Base-by-base conservation (phyloP, 2,329 filamentous ascomycete species). In the Cadophora luteo-olivacea region DNA sequence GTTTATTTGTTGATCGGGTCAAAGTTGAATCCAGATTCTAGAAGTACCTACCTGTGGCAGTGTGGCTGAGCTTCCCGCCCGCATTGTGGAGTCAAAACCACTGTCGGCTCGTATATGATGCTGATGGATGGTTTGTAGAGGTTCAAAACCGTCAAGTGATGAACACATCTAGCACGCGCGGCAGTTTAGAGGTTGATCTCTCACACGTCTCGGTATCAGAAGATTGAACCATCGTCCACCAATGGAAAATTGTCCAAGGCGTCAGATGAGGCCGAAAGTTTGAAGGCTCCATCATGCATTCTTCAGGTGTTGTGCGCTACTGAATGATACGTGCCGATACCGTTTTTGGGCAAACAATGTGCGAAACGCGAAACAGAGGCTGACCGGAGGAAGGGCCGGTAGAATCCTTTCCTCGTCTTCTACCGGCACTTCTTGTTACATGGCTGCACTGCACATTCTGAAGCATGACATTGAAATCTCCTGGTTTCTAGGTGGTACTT, bases 21-120 rank as follows among this genome's bases (percentile, higher is more conserved):
- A 58, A 24, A 12, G 32, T 38, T 41, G 33, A 33, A 38, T 38
- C 36, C 36, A 38, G 36, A n/a, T 32, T 57, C 54, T 36, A 36
- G 54, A 57, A 11, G 52, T 22, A 60, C 36, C 8, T 38, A 38
- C 36, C 36, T 38, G 36, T 38, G 33, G 33, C 32, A n/a, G n/a
- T 52, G 64, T 60, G 64, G 64, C 64, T 60, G 55, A 51, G 64
- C 64, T 49, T 65, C 64, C 64, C 64, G 64, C 19, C 33, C 6
- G 41, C 24, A 9, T 38, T 45, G 60, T 62, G 57, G 57, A 24
- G 57, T 45, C 41, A 5, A 14, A 45, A 45, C 41, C 11, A 45
- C 41, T 5, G 41, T 45, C 41, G 16, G 16, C 41, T 49, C 45
- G 41, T 48, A 16, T 6, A 49, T 49, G n/a, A 9, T 49, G 29